Percentiles rank a stretch among this genome's conserved stretches.
These are phyloP conservation scores for Russula vinacea DNA, from an alignment of 768 basidiomycete genomes.

Conservation along the genomic window DNA sequence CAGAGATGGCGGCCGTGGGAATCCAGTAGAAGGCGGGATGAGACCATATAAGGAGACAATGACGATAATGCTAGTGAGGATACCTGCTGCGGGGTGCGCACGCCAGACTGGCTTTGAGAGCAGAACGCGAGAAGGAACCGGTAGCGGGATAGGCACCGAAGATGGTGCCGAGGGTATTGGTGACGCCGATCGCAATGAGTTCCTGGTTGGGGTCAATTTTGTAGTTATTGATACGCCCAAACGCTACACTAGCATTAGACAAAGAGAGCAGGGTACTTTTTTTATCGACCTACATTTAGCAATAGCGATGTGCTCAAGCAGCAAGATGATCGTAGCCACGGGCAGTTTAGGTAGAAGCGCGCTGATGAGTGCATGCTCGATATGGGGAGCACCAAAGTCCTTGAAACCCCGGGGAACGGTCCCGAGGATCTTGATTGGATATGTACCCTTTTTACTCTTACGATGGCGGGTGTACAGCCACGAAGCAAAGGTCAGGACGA, in stretches of 20 bases:
- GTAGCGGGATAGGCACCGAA: constrained; percentile 95
- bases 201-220: constrained; percentile 94
- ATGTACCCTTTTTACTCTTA: constrained; percentile 54
- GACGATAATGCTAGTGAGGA: constrained; percentile 81
- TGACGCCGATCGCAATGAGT: constrained; percentile 95
- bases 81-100: constrained; percentile 89
- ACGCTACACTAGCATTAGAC: constrained; percentile 49
- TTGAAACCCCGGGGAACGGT: constrained; percentile 84
- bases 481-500: constrained; percentile 81
- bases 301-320: constrained; percentile 96
- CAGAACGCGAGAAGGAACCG: constrained; percentile 97
- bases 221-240: constrained; percentile 93
- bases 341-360: constrained; percentile 77
- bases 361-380: constrained; percentile 50
- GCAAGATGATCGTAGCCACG: constrained; percentile 81
- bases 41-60: constrained; percentile 94
- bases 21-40: constrained; percentile 89
- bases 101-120: constrained; percentile 92
- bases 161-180: constrained; percentile 84
- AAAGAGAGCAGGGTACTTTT: too few relatives aligned
- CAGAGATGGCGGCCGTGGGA: constrained; percentile 76
- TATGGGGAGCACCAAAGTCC: constrained; percentile 47
- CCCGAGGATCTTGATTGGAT: constrained; percentile 80
- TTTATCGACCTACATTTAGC: constrained; percentile 67
- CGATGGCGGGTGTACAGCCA: constrained; percentile 79